A percentile compares a stretch with the other conserved stretches of the same genome.
These are phyloP conservation scores for Quercus rubra DNA, from an alignment of 306 rosid species.

Conservation along the genomic window DNA sequence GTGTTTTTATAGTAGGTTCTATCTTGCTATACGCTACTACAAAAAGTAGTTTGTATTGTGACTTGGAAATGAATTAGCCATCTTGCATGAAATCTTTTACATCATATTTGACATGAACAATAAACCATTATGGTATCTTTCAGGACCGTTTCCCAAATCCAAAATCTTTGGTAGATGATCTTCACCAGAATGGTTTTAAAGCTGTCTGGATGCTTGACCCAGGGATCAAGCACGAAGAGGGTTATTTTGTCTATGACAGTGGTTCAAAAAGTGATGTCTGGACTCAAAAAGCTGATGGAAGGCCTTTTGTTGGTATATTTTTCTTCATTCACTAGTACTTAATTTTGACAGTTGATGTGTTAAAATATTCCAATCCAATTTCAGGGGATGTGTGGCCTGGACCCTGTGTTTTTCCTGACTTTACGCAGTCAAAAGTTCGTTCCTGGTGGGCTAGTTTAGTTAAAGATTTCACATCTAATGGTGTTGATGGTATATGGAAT, in stretches of 20 bases:
- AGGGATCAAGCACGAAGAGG: conserved; percentile 79
- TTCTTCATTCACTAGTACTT: conserved; percentile 2
- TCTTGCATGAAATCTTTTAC: not conserved
- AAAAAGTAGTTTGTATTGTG: not conserved
- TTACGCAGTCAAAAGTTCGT: conserved; percentile 72
- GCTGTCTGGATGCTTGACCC: conserved; percentile 98
- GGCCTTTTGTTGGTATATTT: conserved; percentile 57
- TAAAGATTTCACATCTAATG: conserved; percentile 67
- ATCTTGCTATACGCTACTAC: not conserved
- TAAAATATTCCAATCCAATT: conserved; percentile 20
- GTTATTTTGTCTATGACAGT: conserved; percentile 72
- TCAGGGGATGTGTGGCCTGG: conserved; percentile 95
- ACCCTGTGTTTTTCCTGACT: conserved; percentile 93
- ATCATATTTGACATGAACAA: conserved; percentile 8
- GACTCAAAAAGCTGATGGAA: conserved; percentile 74
- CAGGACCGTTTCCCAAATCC: conserved; percentile 82
- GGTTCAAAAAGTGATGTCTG: conserved; percentile 73
- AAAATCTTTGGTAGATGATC: conserved; percentile 54
- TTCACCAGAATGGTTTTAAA: conserved; percentile 70
- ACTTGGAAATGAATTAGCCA: conserved; percentile 11
- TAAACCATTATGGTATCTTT: conserved; percentile 24
- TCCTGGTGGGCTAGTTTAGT: conserved; percentile 92
- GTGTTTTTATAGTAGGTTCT: not conserved
- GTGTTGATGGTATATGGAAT: conserved; percentile 98
- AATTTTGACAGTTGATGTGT: not conserved